Evolutionary conservation across 495 filamentous ascomycete genomes (phyloP).

Genomic region (Aspergillus nidulans): DNA sequence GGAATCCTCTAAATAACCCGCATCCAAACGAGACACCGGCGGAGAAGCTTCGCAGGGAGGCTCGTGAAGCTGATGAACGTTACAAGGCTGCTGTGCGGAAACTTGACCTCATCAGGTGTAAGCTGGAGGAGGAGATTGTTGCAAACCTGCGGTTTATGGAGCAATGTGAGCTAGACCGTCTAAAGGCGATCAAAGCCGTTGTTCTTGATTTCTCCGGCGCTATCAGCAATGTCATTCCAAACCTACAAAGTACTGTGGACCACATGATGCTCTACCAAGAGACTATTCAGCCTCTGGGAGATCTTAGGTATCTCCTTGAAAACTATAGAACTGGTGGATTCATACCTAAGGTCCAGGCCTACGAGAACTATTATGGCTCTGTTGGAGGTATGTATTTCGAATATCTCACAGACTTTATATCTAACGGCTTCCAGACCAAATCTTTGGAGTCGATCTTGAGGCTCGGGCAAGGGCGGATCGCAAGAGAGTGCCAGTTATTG

Average conservation of each 20-base stretch:
- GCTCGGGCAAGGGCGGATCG: constrained; percentile 86
- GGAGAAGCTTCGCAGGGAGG: constrained; percentile 83
- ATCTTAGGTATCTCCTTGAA: constrained; percentile 93
- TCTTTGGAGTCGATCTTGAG: constrained; percentile 95
- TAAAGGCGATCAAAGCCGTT: constrained; percentile 97
- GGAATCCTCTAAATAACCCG: constrained; percentile 87
- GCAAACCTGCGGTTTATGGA: constrained; percentile 94
- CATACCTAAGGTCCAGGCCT: constrained; percentile 83
- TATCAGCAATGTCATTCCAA: constrained; percentile 97
- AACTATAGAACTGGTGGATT: constrained; percentile 95
- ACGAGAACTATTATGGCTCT: constrained; percentile 98
- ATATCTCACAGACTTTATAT: not conserved
- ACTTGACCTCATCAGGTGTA: constrained; percentile 85
- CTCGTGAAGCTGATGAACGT: constrained; percentile 82
- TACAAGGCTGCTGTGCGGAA: constrained; percentile 84
- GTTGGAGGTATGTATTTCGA: constrained; percentile 59
- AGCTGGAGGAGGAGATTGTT: constrained; percentile 89
- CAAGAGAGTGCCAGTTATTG: constrained; percentile 89
- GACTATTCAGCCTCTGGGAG: constrained; percentile 87
- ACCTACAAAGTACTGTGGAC: constrained; percentile 89
- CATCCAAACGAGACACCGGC: constrained; percentile 86
- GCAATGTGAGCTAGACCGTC: constrained; percentile 90
- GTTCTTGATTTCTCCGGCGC: constrained; percentile 96
- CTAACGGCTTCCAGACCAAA: constrained; percentile 61
- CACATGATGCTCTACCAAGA: constrained; percentile 99